Evolutionary conservation across 148 eudicot species (phyloP).

Genomic region (Vaccinium darrowii): DNA sequence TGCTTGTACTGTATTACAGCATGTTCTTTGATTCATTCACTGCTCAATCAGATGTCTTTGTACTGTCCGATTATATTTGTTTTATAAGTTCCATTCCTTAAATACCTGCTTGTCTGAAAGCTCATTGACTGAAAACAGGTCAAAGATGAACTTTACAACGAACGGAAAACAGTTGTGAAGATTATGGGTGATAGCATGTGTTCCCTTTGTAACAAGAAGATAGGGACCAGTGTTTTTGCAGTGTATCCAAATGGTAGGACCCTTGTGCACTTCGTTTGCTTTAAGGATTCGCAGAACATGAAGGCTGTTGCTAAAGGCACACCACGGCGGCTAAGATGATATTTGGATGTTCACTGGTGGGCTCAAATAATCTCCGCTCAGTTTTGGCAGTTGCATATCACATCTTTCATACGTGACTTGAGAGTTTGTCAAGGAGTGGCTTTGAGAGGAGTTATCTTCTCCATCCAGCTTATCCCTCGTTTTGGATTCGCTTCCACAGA

Average conservation of each 20-base stretch:
- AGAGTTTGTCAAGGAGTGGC: background rate
- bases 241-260: constrained; percentile 93
- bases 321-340: constrained; percentile 46
- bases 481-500: background rate
- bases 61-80: background rate
- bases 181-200: constrained; percentile 83
- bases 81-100: background rate
- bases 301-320: constrained; percentile 73
- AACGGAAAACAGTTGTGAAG: constrained; percentile 81
- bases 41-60: background rate
- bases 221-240: constrained; percentile 98
- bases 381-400: background rate
- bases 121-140: constrained; percentile 42
- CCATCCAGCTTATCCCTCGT: background rate
- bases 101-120: background rate
- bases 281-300: constrained; percentile 93
- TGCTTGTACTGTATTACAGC: background rate
- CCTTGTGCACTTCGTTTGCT: constrained; percentile 94
- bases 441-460: background rate
- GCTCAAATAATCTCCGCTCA: background rate
- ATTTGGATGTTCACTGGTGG: background rate
- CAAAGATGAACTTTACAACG: constrained; percentile 83
- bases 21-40: background rate
- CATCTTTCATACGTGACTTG: background rate
- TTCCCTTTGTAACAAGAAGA: constrained; percentile 91